A percentile compares a stretch with the other conserved stretches of the same genome.
These are phyloP conservation scores for Suillus ampliporus DNA, from an alignment of 768 basidiomycete species.

Conservation along the genomic window DNA sequence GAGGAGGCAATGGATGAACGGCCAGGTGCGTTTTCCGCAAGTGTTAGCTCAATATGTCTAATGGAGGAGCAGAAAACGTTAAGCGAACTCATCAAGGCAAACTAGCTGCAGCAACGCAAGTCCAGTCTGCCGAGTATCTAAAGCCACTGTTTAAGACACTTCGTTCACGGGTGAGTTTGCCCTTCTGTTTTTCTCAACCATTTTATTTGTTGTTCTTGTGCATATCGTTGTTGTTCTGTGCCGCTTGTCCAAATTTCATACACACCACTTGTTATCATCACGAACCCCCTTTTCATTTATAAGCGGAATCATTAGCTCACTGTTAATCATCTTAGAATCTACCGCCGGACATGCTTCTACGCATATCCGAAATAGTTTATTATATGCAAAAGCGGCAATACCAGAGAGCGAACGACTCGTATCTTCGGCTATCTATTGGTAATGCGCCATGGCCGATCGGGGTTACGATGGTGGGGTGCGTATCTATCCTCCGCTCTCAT, in stretches of 20 bases:
- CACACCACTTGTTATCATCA: neutral
- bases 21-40: conserved; percentile 64
- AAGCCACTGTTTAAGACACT: conserved; percentile 95
- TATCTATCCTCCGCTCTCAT: conserved; percentile 16
- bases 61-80: conserved; percentile 63
- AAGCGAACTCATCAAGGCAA: conserved; percentile 92
- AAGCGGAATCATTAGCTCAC: neutral
- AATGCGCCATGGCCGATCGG: conserved; percentile 99
- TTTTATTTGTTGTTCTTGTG: neutral
- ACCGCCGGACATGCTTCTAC: conserved; percentile 81
- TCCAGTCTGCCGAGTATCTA: conserved; percentile 94
- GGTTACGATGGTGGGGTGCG: conserved; percentile 98
- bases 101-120: conserved; percentile 92
- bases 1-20: conserved; percentile 93
- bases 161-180: conserved; percentile 77
- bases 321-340: conserved; percentile 56
- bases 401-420: conserved; percentile 95
- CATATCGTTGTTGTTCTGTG: neutral
- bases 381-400: conserved; percentile 97
- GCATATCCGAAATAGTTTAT: conserved; percentile 93
- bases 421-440: conserved; percentile 95
- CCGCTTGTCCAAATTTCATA: neutral
- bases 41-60: neutral
- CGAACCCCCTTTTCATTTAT: neutral
- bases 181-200: neutral